Evolutionary conservation across 2,329 filamentous ascomycete species (phyloP).

Genomic region (Neopestalotiopsis clavispora): DNA sequence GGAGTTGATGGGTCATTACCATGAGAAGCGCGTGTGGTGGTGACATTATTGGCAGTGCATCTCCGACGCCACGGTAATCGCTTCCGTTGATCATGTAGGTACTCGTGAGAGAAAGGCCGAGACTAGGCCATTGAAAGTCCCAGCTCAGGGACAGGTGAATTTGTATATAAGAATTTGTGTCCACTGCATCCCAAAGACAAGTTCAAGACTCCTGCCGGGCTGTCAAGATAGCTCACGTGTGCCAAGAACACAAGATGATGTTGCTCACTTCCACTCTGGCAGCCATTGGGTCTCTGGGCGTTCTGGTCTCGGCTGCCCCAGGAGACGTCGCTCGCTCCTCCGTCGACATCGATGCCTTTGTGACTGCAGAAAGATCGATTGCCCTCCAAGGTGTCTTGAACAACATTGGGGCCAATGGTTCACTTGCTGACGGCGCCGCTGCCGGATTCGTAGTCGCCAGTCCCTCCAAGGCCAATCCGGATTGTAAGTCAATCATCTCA

Average conservation of each 20-base stretch:
- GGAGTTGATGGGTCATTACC: not conserved
- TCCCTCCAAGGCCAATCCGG: constrained; percentile 55
- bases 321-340: constrained; percentile 14
- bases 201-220: not conserved
- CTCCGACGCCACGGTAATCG: constrained; percentile 6
- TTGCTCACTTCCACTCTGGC: constrained; percentile 6
- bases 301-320: constrained; percentile 20
- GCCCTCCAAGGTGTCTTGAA: constrained; percentile 56
- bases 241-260: not conserved
- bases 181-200: not conserved
- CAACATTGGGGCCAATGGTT: constrained; percentile 59
- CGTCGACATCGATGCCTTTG: constrained; percentile 32
- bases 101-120: constrained; percentile 3
- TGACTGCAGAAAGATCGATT: constrained; percentile 49
- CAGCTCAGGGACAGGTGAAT: not conserved
- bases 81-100: not conserved
- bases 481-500: constrained; percentile 49
- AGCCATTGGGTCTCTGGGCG: constrained; percentile 20
- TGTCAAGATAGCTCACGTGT: not conserved
- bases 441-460: constrained; percentile 60
- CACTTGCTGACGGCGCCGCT: constrained; percentile 49
- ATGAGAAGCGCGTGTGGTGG: constrained; percentile 10
- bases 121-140: not conserved
- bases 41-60: not conserved
- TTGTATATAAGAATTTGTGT: not conserved